phyloP scores from a whole-genome alignment of 2,329 filamentous ascomycete genomes.

The Botryotinia convoluta region DNA sequence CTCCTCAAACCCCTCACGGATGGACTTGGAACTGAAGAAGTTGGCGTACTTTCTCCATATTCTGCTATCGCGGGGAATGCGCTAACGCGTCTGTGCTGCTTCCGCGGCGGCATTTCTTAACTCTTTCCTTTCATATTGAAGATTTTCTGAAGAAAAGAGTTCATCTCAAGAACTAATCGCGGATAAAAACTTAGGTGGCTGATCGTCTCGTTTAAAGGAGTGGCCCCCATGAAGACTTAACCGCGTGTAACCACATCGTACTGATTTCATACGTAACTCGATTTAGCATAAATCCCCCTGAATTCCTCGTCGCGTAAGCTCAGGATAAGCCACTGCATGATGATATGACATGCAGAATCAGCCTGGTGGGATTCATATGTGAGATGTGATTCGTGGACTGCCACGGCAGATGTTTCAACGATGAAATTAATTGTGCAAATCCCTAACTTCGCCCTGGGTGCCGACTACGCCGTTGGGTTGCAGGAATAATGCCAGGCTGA shows the following conservation, averaged over 20 bases:
- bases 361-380: neutral
- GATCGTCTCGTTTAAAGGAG: neutral
- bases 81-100: conserved; percentile 12
- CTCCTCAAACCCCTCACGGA: neutral
- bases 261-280: neutral
- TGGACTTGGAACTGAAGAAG: neutral
- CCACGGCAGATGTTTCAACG: neutral
- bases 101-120: conserved; percentile 2
- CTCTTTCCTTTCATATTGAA: neutral
- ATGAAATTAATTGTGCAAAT: neutral
- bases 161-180: neutral
- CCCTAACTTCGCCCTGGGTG: neutral
- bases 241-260: conserved; percentile 5
- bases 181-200: neutral
- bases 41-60: conserved; percentile 1
- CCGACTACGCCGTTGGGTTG: neutral
- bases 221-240: conserved; percentile 5
- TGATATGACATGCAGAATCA: conserved; percentile 2
- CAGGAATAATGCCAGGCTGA: neutral
- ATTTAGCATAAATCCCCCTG: conserved; percentile 16
- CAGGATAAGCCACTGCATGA: neutral
- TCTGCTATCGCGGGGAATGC: conserved; percentile 11
- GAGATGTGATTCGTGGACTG: neutral
- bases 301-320: neutral
- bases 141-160: neutral